Base-by-base conservation (phyloP, 805 yeast species). In the Helenozyma baotianmanensis region DNA sequence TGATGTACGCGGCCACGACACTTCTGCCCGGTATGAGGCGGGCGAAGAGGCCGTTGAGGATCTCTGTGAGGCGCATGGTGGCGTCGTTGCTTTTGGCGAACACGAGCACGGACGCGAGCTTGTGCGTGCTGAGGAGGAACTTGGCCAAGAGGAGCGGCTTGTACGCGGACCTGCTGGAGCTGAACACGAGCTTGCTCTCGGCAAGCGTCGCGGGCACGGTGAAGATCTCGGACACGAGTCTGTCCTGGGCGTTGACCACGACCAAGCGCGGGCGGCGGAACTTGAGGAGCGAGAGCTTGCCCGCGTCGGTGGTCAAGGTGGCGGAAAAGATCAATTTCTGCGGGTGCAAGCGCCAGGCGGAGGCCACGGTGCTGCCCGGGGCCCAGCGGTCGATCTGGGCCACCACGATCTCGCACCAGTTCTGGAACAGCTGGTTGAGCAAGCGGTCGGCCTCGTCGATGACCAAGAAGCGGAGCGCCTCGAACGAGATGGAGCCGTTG, bases 251-350 rank as follows among this genome's bases (percentile, higher is more conserved):
- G 39, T 88, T 85, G 27, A 89, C 81, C 36, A 87, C 78, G 25
- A 85, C 65, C 29, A 92, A 58, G 48, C 80, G 70, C n/a, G 94
- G 97, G 45, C 68, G 70, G 37, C 66, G 64, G 41, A 92, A 74
- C 32, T 80, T 76, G 38, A 92, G 68, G 28, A 76, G 73, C 7
- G 90, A 72, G 35, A 92, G 63, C 51, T 84, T 86, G 18, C 92
- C 95, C 0, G 97, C 85, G 54, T 89, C 95, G 2, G 96, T 81
- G 3, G 97, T 87, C 33, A 92, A 70, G 1, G 99, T 92, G 6
- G 99, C 98, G 30, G 94, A 81, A 51, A 92, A 87, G 3, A 92
- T 71, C 55, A 90, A 68, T 46, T 89, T 62, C 63, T 81, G 52
- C 59, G 78, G 57, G 30, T 55, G 56, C 23, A 63, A 34, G 9